These are phyloP conservation scores for Colletotrichum sp. DNA, from an alignment of 2,329 filamentous ascomycete genomes.

Conservation along the genomic window DNA sequence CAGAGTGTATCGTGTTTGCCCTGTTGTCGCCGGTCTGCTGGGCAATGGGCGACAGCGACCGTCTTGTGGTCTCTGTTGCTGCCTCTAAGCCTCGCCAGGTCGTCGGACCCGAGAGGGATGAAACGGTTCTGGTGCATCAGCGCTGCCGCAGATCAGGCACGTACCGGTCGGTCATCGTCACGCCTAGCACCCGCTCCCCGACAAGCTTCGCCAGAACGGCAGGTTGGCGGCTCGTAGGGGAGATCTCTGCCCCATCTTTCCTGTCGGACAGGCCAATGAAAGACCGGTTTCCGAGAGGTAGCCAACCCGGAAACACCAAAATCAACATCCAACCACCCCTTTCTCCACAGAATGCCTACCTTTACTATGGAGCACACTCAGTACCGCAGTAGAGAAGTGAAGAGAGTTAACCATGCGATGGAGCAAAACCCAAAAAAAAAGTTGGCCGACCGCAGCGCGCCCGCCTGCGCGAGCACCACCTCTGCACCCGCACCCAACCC, in stretches of 20 bases:
- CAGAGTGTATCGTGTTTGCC: neutral
- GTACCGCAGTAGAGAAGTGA: neutral
- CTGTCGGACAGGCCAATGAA: neutral
- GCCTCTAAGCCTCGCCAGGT: neutral
- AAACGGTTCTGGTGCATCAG: conserved; percentile 20
- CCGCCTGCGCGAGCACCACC: neutral
- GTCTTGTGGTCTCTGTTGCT: neutral
- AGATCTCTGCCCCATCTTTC: neutral
- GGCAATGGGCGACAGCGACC: neutral
- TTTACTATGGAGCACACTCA: neutral
- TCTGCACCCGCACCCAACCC: neutral
- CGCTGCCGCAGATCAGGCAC: conserved; percentile 16
- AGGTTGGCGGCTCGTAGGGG: neutral
- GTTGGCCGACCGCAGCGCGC: neutral
- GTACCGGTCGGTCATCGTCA: neutral
- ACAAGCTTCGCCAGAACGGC: neutral
- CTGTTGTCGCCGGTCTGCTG: neutral
- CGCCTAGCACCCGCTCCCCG: neutral
- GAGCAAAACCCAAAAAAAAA: neutral
- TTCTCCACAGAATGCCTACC: neutral
- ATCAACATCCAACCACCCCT: neutral
- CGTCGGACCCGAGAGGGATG: conserved; percentile 9
- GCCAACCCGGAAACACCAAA: neutral
- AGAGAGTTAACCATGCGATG: conserved; percentile 7
- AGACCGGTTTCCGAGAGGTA: neutral